phyloP scores from a whole-genome alignment of 1,284 basidiomycete genomes.

The Tetrapyrgos nigripes region DNA sequence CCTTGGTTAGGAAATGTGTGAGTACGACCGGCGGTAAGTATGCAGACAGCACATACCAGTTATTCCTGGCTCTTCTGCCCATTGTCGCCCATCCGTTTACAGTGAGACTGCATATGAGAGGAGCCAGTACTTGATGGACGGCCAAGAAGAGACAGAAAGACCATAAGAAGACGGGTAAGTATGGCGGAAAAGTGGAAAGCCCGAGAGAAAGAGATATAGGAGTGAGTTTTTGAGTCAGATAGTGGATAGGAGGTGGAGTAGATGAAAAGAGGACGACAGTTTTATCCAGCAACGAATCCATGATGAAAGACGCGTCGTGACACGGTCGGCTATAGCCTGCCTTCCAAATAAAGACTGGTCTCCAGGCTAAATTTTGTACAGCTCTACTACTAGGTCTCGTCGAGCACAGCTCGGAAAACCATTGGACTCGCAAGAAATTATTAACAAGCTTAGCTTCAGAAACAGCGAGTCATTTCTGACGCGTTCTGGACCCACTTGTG shows the following conservation, averaged over 20 bases:
- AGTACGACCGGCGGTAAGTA: not conserved
- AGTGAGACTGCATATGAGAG: not conserved
- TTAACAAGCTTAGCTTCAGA: constrained; percentile 85
- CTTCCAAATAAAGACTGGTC: too few species aligned
- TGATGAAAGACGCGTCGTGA: not conserved
- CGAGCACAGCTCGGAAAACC: too few species aligned
- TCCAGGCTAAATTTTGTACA: too few species aligned
- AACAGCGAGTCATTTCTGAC: too few species aligned
- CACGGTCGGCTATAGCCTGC: not conserved
- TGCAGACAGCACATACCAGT: constrained; percentile 1
- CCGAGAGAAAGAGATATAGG: constrained; percentile 8
- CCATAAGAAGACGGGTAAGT: constrained; percentile 5
- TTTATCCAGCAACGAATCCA: not conserved
- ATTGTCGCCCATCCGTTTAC: constrained; percentile 1
- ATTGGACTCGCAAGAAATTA: too few species aligned
- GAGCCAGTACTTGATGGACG: constrained; percentile 13
- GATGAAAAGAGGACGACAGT: not conserved
- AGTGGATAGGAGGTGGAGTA: not conserved
- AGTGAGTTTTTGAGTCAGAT: constrained; percentile 1
- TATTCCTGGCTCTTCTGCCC: constrained; percentile 9
- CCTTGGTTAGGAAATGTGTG: not conserved
- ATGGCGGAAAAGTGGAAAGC: constrained; percentile 3
- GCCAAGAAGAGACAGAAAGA: constrained; percentile 12
- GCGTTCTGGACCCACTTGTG: too few species aligned
- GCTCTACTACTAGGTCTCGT: too few species aligned